Evolutionary conservation across 495 filamentous ascomycete species (phyloP), one percentile per base, ranked within the genome.

Genomic region (Chaetomidium leptoderma): DNA sequence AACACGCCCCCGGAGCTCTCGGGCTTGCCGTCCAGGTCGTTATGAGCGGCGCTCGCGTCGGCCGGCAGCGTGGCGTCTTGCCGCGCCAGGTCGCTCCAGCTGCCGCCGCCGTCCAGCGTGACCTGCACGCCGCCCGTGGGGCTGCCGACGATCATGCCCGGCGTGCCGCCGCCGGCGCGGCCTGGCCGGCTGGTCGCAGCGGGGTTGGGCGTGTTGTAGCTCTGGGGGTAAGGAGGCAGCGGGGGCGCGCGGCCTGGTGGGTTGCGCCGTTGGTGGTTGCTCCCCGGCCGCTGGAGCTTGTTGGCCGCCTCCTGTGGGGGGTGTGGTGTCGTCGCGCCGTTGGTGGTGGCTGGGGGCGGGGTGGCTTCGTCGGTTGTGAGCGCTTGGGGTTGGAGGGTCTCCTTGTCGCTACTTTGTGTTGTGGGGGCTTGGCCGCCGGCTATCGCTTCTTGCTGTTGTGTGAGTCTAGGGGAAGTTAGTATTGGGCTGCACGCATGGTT

Each of bases 61-160:
- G 82, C 79, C 1, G 88, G 84, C 40, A 91, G 79, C n/a, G 85
- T 87, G n/a, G 84, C 76, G 63, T 86, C 90, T 57, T 90, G 85
- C 49, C 92, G 85, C 11, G 90, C 90, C 63, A 97, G 78, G 52
- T 95, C 88, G 42, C 85, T 89, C 93, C 92, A 96, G 63, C 85
- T 90, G 39, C 92, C 90, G 6, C 83, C 81, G 66, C 90, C 91
- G 65, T 93, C 90, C 11, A 97, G 80, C 4, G 92, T 91, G 63
- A 97, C 88, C 65, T 95, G 91, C 56, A 96, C 80, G 8, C 93
- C 93, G 53, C 93, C 92, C 11, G 88, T 83, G 58, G 88, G 87
- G 42, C 85, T 88, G 36, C 83, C 82, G 49, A 89, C 89, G 45
- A 84, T 79, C 60, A 82, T 78, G 17, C 74, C 46, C 69, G 73